Base-by-base conservation (phyloP, 2,329 filamentous ascomycete genomes). In the Diaporthe sp. region DNA sequence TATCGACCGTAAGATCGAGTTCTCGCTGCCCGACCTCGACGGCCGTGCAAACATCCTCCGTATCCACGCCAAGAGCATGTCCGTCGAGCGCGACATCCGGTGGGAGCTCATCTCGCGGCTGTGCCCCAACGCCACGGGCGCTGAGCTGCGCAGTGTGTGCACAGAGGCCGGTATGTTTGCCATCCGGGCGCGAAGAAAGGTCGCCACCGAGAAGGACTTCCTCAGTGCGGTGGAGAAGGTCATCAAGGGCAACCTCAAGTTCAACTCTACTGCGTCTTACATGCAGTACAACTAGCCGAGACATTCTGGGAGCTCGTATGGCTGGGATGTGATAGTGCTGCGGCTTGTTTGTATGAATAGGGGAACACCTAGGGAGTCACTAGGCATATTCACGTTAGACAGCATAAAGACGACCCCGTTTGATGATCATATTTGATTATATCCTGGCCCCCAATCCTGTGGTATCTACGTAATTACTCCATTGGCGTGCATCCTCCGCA, bases 41-140 rank as follows among this genome's bases (percentile, higher is more conserved):
- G 97, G 97, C 71, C 94, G 97, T 79, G 97, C 97, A 82, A 98
- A 98, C 87, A 98, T 99, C 82, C 91, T 99, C 60, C 94, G 97
- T 70, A 99, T 99, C 81, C 97, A 98, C 88, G 97, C 97, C 81
- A 99, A 98, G 93, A 98, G 95, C 84, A 99, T 99, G 97, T 98
- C 95, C 25, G 97, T 99, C 51, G 97, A 99, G 90, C 92, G 97
- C 72, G 97, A 99, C 83, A 99, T 99, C 82, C 92, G 97, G 86
- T 99, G 97, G 97, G 97, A 99, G 88, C 91, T 99, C 79, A 98
- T 99, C 83, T 98, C 96, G 28, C 93, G 97, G 81, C 90, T 99
- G 78, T 99, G 97, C 87, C 97, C 97, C 79, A 99, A 99, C 87
- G 94, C 96, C 72, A 99, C 97, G 0, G 97, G 97, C 87, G 97